Conservation (phyloP, 2,329 filamentous ascomycete genomes). For the Aspergillus vadensis region DNA sequence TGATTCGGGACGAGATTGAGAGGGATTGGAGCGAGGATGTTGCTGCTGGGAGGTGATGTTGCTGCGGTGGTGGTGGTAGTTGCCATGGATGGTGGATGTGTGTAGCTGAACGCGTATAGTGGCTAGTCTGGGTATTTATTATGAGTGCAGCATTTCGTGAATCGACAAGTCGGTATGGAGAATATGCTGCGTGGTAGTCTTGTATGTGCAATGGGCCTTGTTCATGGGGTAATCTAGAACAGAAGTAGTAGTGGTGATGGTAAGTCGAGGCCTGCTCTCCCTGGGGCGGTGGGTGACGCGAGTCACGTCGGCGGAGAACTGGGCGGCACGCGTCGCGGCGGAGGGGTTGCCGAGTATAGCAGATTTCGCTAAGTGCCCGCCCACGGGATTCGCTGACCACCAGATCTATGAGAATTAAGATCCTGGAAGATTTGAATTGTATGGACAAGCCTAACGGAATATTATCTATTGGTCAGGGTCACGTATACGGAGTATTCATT, state of each 20-base stretch:
- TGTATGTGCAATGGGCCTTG: not conserved
- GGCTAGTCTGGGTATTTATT: not conserved
- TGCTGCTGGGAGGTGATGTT: conserved; percentile 1
- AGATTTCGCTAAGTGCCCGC: not conserved
- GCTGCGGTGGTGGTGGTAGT: conserved; percentile 25
- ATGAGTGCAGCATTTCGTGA: too few relatives aligned
- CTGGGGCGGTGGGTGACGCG: not conserved
- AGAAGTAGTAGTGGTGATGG: not conserved
- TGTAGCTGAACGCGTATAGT: conserved; percentile 18
- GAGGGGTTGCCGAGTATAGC: conserved; percentile 1
- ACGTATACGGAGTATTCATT: too few relatives aligned
- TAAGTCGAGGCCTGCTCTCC: not conserved
- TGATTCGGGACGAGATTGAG: conserved; percentile 34
- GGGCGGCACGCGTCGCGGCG: conserved; percentile 31
- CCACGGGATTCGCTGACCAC: too few relatives aligned
- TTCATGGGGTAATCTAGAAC: not conserved
- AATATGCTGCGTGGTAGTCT: not conserved
- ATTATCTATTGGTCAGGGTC: too few relatives aligned
- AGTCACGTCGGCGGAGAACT: conserved; percentile 15
- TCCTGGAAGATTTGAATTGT: too few relatives aligned
- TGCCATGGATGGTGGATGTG: conserved; percentile 43
- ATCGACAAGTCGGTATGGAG: too few relatives aligned
- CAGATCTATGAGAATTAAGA: too few relatives aligned
- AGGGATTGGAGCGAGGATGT: conserved; percentile 37
- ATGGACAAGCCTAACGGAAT: too few relatives aligned